These are phyloP conservation scores for Wickerhamiella sergipiensis DNA, from an alignment of 805 yeast genomes.

Conservation along the genomic window DNA sequence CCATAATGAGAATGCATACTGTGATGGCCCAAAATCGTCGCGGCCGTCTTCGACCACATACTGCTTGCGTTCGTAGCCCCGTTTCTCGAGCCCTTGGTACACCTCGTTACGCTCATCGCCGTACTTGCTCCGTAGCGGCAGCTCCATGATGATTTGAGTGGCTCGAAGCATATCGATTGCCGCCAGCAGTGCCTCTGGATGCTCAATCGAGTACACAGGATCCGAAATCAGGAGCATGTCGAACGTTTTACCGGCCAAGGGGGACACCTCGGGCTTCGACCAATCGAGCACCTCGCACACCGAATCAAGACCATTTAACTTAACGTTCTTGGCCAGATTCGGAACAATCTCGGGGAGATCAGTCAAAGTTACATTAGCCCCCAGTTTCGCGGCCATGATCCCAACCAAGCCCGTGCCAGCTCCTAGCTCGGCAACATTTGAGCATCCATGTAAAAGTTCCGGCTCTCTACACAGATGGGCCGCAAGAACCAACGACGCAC, in stretches of 20 bases:
- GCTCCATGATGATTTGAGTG: slow-evolving; percentile 41
- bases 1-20: slow-evolving; percentile 29
- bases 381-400: slow-evolving; percentile 45
- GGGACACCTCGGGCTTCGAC: slow-evolving; percentile 40
- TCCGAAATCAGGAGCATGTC: slow-evolving; percentile 65
- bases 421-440: slow-evolving; percentile 52
- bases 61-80: slow-evolving; percentile 23
- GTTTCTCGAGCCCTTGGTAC: slow-evolving; percentile 37
- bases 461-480: slow-evolving; percentile 29
- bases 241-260: slow-evolving; percentile 26
- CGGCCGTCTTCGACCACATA: slow-evolving; percentile 44
- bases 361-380: slow-evolving; percentile 41
- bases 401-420: slow-evolving; percentile 93
- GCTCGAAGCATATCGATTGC: slow-evolving; percentile 41
- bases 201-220: slow-evolving; percentile 74
- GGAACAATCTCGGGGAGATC: slow-evolving; percentile 69
- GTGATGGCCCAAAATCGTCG: slow-evolving; percentile 75
- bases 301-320: slow-evolving; percentile 29
- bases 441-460: slow-evolving; percentile 12
- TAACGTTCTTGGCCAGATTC: slow-evolving; percentile 48
- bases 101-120: slow-evolving; percentile 49
- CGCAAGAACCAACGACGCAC: slow-evolving; percentile 66
- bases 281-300: slow-evolving; percentile 51
- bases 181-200: slow-evolving; percentile 58
- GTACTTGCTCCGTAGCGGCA: slow-evolving; percentile 60